Percentiles rank a stretch among this genome's conserved stretches.
Conservation (phyloP, 768 basidiomycete species). For the Sarcomyxa edulis region DNA sequence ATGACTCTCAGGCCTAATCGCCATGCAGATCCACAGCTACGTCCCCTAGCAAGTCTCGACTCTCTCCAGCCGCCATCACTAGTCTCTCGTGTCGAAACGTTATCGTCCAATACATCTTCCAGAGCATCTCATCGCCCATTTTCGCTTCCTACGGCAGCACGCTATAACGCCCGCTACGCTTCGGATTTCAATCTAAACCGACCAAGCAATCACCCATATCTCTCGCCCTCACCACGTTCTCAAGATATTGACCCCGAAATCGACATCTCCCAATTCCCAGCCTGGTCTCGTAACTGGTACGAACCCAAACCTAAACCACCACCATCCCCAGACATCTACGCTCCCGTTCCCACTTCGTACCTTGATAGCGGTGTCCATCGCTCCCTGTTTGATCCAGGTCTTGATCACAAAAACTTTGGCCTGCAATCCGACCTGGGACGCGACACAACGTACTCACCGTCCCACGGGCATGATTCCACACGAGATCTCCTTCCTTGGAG, state of each 20-base stretch:
- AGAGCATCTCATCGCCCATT: conserved; percentile 20
- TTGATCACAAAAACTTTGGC: conserved; percentile 17
- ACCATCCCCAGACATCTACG: conserved; percentile 21
- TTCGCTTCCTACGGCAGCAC: conserved; percentile 29
- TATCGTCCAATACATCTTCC: conserved; percentile 20
- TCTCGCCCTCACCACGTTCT: conserved; percentile 12
- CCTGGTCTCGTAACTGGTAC: conserved; percentile 64
- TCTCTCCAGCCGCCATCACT: conserved; percentile 18
- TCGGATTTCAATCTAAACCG: conserved; percentile 18
- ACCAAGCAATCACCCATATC: conserved; percentile 14
- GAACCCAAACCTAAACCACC: conserved; percentile 18
- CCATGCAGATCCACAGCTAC: conserved; percentile 15
- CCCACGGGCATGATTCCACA: conserved; percentile 32
- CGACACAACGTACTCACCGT: conserved; percentile 24
- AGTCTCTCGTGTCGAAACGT: conserved; percentile 13
- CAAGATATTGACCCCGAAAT: conserved; percentile 36
- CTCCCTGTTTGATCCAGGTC: conserved; percentile 31
- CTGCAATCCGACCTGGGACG: conserved; percentile 23
- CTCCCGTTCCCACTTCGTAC: conserved; percentile 17
- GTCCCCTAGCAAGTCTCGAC: conserved; percentile 20
- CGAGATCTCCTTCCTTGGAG: conserved; percentile 50
- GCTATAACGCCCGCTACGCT: conserved; percentile 32
- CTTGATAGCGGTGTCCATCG: conserved; percentile 16
- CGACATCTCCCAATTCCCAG: conserved; percentile 58
- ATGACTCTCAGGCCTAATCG: conserved; percentile 34